Evolutionary conservation across 2,329 filamentous ascomycete genomes (phyloP).

Genomic region (Aureobasidium namibiae): DNA sequence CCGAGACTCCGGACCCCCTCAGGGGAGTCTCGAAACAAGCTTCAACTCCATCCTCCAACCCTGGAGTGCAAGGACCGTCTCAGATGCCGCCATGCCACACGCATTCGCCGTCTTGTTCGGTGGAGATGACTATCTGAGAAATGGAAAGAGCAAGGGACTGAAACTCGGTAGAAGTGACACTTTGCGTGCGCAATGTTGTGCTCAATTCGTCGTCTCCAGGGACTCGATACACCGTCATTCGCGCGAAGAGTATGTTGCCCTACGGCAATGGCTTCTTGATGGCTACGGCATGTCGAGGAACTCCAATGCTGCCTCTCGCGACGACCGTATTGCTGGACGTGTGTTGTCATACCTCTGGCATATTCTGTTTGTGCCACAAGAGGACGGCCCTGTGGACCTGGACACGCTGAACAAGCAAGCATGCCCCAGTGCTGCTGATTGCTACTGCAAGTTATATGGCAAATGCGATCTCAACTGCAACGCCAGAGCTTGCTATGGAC

Average conservation of each 20-base stretch:
- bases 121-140: conserved; percentile 6
- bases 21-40: conserved; percentile 25
- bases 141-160: conserved; percentile 27
- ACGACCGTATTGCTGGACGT: conserved; percentile 44
- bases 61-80: conserved; percentile 17
- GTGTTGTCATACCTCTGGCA: conserved; percentile 62
- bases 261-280: conserved; percentile 50
- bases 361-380: conserved; percentile 33
- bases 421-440: conserved; percentile 53
- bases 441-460: conserved; percentile 61
- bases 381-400: conserved; percentile 25
- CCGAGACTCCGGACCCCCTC: conserved; percentile 20
- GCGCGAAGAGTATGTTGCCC: conserved; percentile 46
- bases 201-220: conserved; percentile 55
- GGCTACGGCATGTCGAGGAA: conserved; percentile 24
- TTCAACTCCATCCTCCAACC: conserved; percentile 29
- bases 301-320: conserved; percentile 44
- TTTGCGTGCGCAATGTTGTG: conserved; percentile 21
- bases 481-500: conserved; percentile 28
- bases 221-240: conserved; percentile 43
- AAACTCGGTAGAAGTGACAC: conserved; percentile 36
- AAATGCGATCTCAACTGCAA: conserved; percentile 42
- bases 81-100: conserved; percentile 40
- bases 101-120: conserved; percentile 34
- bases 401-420: conserved; percentile 30